Conservation (phyloP, 306 rosid species). For the Echinosophora koreensis region DNA sequence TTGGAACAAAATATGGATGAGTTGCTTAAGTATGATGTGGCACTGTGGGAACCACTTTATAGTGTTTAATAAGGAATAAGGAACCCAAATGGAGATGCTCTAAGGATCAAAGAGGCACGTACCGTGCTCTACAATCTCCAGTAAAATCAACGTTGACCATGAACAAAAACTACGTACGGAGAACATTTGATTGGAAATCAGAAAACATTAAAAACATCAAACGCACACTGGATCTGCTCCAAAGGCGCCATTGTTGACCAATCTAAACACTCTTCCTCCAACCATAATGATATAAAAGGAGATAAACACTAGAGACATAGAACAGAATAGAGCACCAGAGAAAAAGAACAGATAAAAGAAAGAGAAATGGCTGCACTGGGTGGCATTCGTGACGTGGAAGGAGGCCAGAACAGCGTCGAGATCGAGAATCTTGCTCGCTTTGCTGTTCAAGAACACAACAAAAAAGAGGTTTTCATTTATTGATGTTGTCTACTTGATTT, state of each 20-base stretch:
- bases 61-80: too few species aligned
- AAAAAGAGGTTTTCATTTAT: constrained; percentile 43
- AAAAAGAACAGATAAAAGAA: not conserved
- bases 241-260: not conserved
- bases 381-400: constrained; percentile 40
- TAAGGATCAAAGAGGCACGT: too few species aligned
- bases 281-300: not conserved
- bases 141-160: not conserved
- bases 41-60: too few species aligned
- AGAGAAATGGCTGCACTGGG: constrained; percentile 43
- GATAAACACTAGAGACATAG: not conserved
- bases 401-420: constrained; percentile 44
- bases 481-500: not conserved
- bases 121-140: too few species aligned
- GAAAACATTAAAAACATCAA: not conserved
- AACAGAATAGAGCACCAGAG: not conserved
- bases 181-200: not conserved
- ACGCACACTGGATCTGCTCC: not conserved
- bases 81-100: too few species aligned
- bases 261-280: not conserved
- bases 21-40: too few species aligned
- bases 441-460: constrained; percentile 55
- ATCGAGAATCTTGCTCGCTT: constrained; percentile 53
- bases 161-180: not conserved
- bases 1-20: too few species aligned